A percentile compares a stretch with the other conserved stretches of the same genome.
Conservation (phyloP, 352 stramenopile genomes). For the Globisporangium sylvaticum region DNA sequence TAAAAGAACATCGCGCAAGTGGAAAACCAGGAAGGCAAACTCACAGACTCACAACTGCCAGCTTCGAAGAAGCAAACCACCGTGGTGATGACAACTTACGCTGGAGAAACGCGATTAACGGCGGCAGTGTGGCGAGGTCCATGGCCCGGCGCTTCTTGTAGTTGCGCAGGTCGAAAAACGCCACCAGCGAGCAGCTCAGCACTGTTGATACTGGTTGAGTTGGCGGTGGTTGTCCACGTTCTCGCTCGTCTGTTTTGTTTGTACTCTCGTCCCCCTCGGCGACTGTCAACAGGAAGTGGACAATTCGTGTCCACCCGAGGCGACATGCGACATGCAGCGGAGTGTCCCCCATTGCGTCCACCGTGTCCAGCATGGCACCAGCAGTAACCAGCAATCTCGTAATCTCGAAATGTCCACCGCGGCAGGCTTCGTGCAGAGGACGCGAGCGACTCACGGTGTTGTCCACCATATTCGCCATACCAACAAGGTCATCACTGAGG, state of each 20-base stretch:
- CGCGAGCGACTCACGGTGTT: conserved; percentile 37
- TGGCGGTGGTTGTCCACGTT: neutral
- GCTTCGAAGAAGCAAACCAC: too few relatives aligned
- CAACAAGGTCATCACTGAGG: conserved; percentile 27
- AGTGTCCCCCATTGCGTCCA: conserved; percentile 48
- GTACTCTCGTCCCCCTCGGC: conserved; percentile 10
- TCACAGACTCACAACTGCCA: neutral
- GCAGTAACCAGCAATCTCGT: conserved; percentile 33
- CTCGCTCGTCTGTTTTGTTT: neutral
- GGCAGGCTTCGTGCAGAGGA: conserved; percentile 56
- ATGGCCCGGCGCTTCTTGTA: conserved; percentile 39
- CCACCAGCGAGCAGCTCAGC: conserved; percentile 13
- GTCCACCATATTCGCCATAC: conserved; percentile 33
- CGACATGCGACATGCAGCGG: conserved; percentile 54
- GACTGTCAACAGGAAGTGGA: conserved; percentile 41
- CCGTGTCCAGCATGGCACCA: conserved; percentile 31
- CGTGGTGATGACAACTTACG: conserved; percentile 14
- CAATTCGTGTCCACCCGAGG: conserved; percentile 31
- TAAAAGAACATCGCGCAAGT: neutral
- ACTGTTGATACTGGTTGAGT: too few relatives aligned
- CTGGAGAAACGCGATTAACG: conserved; percentile 24
- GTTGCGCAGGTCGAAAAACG: conserved; percentile 50
- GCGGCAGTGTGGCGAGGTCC: conserved; percentile 40
- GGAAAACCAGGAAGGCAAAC: neutral
- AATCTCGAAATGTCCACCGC: conserved; percentile 33